Percentiles rank a stretch among this genome's conserved stretches.
Conservation (phyloP, 352 stramenopile species). For the Globisporangium carolinianum region DNA sequence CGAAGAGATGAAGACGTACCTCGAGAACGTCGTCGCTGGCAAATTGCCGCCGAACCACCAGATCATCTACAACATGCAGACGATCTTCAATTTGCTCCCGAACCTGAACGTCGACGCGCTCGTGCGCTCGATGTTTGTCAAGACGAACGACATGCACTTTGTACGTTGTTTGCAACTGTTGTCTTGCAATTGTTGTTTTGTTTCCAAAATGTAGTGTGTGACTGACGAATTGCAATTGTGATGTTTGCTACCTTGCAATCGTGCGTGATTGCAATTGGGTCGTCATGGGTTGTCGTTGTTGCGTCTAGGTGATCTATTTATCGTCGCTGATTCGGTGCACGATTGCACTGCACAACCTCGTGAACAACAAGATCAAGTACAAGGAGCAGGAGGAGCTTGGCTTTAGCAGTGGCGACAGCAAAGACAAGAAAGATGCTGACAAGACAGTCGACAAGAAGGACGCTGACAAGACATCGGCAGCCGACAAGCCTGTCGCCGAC, state of each 20-base stretch:
- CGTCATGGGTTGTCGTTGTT: not conserved
- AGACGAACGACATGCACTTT: constrained; percentile 99
- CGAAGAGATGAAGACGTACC: constrained; percentile 98
- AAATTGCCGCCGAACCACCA: constrained; percentile 74
- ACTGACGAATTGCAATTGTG: not conserved
- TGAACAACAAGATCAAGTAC: constrained; percentile 99
- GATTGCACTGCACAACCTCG: constrained; percentile 98
- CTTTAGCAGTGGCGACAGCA: constrained; percentile 13
- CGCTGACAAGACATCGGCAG: not conserved
- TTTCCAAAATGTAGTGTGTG: not conserved
- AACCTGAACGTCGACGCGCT: constrained; percentile 98
- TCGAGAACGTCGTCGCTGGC: constrained; percentile 89
- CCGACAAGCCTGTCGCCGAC: constrained; percentile 3
- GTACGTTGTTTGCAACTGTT: constrained; percentile 35
- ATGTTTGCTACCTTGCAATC: constrained; percentile 1
- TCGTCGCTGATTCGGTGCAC: constrained; percentile 96
- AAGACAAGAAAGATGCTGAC: constrained; percentile 58
- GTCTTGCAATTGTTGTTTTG: too few species aligned
- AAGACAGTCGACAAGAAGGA: constrained; percentile 31
- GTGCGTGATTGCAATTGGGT: not conserved
- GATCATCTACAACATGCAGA: constrained; percentile 99
- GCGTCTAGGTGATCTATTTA: constrained; percentile 93
- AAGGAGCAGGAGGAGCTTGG: constrained; percentile 77
- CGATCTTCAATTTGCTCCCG: constrained; percentile 98
- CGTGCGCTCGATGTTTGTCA: constrained; percentile 96